phyloP scores from a whole-genome alignment of 148 eudicot species.

The Rheum nobile region DNA sequence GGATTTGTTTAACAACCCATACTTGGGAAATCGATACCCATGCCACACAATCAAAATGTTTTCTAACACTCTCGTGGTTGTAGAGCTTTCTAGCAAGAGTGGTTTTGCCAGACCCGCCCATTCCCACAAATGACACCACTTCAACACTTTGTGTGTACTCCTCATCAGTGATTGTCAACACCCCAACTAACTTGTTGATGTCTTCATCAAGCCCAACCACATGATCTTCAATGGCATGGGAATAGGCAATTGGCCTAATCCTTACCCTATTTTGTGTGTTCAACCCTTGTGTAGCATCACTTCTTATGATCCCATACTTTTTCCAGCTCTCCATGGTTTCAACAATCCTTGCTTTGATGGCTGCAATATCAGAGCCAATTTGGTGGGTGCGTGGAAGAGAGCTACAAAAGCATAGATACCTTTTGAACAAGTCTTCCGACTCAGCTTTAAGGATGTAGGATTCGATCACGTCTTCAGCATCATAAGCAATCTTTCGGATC shows the following conservation, averaged over 20 bases:
- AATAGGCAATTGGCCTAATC: background rate
- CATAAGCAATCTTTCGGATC: constrained; percentile 4
- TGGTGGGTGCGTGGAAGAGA: background rate
- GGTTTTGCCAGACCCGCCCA: no score
- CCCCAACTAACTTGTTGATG: background rate
- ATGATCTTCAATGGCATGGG: background rate
- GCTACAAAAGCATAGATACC: background rate
- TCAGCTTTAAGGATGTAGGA: background rate
- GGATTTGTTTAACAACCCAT: background rate
- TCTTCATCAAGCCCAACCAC: background rate
- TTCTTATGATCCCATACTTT: background rate
- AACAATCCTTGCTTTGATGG: background rate
- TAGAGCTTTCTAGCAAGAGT: background rate
- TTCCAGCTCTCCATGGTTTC: background rate
- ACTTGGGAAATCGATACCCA: constrained; percentile 11
- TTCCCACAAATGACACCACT: background rate
- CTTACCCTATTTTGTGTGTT: background rate
- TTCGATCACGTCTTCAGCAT: constrained; percentile 19
- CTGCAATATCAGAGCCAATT: background rate
- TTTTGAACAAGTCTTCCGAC: background rate
- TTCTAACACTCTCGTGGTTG: background rate
- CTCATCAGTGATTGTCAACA: background rate
- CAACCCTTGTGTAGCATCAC: background rate
- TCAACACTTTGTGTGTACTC: background rate
- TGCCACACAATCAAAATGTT: constrained; percentile 10